Conservation (phyloP, 768 basidiomycete genomes). For the Collybiopsis luxurians region DNA sequence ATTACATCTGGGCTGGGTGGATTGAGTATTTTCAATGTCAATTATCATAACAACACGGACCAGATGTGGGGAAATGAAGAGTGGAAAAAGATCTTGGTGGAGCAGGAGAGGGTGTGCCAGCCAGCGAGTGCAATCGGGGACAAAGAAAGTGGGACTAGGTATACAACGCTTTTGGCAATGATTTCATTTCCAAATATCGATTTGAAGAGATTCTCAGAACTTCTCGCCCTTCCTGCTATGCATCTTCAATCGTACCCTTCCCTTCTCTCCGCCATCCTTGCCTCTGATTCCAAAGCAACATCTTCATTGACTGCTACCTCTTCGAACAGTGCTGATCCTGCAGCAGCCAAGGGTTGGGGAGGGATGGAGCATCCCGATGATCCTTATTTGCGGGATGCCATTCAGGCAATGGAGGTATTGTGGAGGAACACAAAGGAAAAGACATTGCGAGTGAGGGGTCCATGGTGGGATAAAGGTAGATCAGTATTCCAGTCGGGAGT, state of each 20-base stretch:
- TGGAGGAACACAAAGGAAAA: conserved; percentile 78
- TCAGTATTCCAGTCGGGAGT: conserved; percentile 90
- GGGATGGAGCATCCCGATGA: conserved; percentile 60
- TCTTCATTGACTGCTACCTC: no score
- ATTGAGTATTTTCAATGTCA: background rate
- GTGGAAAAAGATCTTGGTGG: background rate
- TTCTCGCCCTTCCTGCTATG: conserved; percentile 70
- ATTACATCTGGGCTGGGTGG: background rate
- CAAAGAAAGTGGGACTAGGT: conserved; percentile 72
- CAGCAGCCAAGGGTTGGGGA: background rate
- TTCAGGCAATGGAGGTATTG: conserved; percentile 78
- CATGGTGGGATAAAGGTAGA: conserved; percentile 65
- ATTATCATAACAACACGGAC: background rate
- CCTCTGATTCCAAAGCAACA: no score
- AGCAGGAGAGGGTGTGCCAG: conserved; percentile 66
- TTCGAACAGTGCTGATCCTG: background rate
- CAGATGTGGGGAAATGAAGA: background rate
- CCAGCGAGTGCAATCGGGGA: conserved; percentile 84
- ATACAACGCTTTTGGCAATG: conserved; percentile 69
- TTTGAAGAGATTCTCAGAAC: conserved; percentile 57
- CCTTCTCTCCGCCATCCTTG: conserved; percentile 76
- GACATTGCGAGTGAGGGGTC: conserved; percentile 79
- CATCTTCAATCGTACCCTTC: conserved; percentile 85
- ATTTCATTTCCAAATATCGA: conserved; percentile 39
- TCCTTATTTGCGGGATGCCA: conserved; percentile 81